These are phyloP conservation scores for Daedaleopsis nitida DNA, from an alignment of 768 basidiomycete species.

Conservation along the genomic window DNA sequence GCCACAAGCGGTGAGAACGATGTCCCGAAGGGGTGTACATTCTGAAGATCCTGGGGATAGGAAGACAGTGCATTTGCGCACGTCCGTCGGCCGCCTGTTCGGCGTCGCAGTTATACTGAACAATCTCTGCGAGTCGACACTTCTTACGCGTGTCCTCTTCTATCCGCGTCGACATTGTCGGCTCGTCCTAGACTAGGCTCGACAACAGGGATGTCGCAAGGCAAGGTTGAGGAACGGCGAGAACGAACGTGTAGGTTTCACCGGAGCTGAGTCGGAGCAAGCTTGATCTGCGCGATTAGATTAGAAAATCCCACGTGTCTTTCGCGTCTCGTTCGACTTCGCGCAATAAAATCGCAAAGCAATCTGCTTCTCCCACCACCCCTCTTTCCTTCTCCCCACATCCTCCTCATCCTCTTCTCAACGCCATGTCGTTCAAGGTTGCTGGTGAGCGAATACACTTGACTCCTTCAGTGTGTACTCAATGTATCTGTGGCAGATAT, in stretches of 20 bases:
- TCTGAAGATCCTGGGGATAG: constrained; percentile 73
- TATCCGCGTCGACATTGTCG: not conserved
- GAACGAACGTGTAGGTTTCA: no score
- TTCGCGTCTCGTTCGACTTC: constrained; percentile 19
- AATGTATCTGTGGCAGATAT: constrained; percentile 53
- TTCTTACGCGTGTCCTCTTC: constrained; percentile 14
- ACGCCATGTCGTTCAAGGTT: constrained; percentile 84
- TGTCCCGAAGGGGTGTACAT: constrained; percentile 47
- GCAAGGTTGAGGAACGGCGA: no score
- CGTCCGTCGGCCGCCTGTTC: constrained; percentile 32
- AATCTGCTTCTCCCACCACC: constrained; percentile 10
- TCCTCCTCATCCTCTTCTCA: constrained; percentile 29
- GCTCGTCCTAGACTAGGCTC: no score
- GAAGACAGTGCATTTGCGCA: constrained; percentile 59
- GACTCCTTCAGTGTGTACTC: constrained; percentile 14
- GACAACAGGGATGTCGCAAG: no score
- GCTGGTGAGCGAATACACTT: constrained; percentile 54
- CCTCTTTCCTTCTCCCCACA: constrained; percentile 24
- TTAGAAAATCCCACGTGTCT: constrained; percentile 11
- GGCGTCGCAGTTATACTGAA: constrained; percentile 67
- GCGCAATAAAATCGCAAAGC: constrained; percentile 24
- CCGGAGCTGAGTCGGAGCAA: not conserved
- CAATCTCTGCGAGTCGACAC: constrained; percentile 70
- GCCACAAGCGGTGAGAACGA: not conserved
- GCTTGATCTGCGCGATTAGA: not conserved